A percentile compares a stretch with the other conserved stretches of the same genome.
Conservation (phyloP, 2,329 filamentous ascomycete species). For the Penicillium sclerotiorum region DNA sequence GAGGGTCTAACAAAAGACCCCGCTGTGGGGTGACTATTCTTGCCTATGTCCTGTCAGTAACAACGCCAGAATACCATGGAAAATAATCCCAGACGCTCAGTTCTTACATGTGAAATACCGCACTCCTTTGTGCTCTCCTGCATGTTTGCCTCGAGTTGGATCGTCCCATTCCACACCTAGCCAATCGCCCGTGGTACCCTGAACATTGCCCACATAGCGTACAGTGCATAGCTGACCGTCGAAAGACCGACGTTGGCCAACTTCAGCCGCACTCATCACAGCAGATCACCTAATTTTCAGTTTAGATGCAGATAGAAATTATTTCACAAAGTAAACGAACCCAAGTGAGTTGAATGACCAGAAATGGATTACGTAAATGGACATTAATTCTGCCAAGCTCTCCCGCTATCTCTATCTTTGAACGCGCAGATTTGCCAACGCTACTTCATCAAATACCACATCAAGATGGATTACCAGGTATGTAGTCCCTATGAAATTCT, state of each 20-base stretch:
- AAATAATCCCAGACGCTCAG: not conserved
- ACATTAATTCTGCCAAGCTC: conserved; percentile 10
- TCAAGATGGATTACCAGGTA: conserved; percentile 13
- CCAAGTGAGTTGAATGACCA: conserved; percentile 4
- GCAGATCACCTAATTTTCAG: not conserved
- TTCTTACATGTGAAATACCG: conserved; percentile 78
- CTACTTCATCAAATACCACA: conserved; percentile 9
- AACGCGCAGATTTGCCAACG: conserved; percentile 16
- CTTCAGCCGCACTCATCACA: conserved; percentile 10
- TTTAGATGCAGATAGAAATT: not conserved
- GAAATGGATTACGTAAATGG: conserved; percentile 36
- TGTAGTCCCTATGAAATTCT: not conserved
- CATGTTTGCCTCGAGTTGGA: conserved; percentile 80
- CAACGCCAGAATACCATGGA: not conserved
- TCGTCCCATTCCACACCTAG: conserved; percentile 98
- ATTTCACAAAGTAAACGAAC: not conserved
- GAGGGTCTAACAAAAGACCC: conserved; percentile 86
- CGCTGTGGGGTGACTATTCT: conserved; percentile 65
- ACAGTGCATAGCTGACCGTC: conserved; percentile 79
- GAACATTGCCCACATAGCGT: conserved; percentile 76
- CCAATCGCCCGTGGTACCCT: conserved; percentile 77
- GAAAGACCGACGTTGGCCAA: conserved; percentile 80
- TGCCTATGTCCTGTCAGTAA: conserved; percentile 51
- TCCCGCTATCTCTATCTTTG: conserved; percentile 8
- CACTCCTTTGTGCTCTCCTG: conserved; percentile 76